Conservation (phyloP, 139 green algal genomes). For the Tetratostichococcus sp. region DNA sequence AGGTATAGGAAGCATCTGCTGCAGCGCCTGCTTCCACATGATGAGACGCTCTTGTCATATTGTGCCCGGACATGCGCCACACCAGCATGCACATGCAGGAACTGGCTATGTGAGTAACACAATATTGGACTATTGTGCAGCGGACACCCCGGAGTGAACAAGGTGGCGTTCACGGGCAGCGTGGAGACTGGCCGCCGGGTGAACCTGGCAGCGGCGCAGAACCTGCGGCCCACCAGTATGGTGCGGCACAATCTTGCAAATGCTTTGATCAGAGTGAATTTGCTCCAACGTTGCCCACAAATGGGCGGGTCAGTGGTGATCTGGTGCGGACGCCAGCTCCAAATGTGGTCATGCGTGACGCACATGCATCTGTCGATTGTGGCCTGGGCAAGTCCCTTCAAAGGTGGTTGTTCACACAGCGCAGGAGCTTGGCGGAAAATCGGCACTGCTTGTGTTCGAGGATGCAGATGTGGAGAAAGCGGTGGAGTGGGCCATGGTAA, state of each 20-base stretch:
- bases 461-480: constrained; percentile 81
- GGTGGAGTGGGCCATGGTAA: constrained; percentile 82
- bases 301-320: too few species aligned
- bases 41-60: too few species aligned
- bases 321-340: too few species aligned
- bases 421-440: constrained; percentile 82
- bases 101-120: neutral
- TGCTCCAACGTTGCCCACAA: too few species aligned
- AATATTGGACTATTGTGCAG: constrained; percentile 21
- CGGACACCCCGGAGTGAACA: constrained; percentile 62
- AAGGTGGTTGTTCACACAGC: too few species aligned
- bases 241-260: neutral
- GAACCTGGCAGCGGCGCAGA: constrained; percentile 54
- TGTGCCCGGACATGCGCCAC: too few species aligned
- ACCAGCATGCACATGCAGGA: too few species aligned
- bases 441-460: constrained; percentile 82
- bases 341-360: too few species aligned
- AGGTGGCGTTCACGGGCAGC: constrained; percentile 86
- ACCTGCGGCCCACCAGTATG: constrained; percentile 63
- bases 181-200: constrained; percentile 62
- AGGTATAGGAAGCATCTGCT: constrained; percentile 37
- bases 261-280: too few species aligned
- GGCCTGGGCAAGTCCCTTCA: too few species aligned
- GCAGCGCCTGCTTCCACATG: too few species aligned
- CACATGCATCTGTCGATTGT: too few species aligned